A percentile compares a stretch with the other conserved stretches of the same genome.
These are phyloP conservation scores for Suillus spraguei DNA, from an alignment of 768 basidiomycete species.

Conservation along the genomic window DNA sequence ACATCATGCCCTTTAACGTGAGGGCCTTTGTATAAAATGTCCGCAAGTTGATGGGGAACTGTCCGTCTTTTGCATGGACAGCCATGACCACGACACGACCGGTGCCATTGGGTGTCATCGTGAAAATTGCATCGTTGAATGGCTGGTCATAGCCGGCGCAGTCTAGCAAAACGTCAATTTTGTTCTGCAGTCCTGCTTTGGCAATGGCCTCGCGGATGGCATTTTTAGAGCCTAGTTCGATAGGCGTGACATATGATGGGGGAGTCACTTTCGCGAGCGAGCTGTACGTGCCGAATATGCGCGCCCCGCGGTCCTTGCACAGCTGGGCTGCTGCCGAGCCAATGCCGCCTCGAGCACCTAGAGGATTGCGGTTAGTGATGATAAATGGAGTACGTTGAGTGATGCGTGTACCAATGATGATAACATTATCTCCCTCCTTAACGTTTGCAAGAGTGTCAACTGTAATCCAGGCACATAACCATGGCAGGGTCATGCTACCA, in stretches of 20 bases:
- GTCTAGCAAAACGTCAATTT: slow-evolving; percentile 36
- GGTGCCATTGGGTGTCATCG: slow-evolving; percentile 34
- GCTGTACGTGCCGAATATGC: slow-evolving; percentile 37
- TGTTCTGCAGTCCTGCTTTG: slow-evolving; percentile 27
- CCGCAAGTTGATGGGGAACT: slow-evolving; percentile 34
- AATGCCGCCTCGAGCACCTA: slow-evolving; percentile 38
- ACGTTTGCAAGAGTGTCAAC: slow-evolving; percentile 36
- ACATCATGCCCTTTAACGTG: slow-evolving; percentile 35
- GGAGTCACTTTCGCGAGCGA: slow-evolving; percentile 27
- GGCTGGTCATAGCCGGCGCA: slow-evolving; percentile 36
- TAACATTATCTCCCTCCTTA: slow-evolving; percentile 34
- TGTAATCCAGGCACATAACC: slow-evolving; percentile 41
- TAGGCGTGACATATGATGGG: slow-evolving; percentile 34
- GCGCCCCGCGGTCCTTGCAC: slow-evolving; percentile 33
- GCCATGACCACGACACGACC: slow-evolving; percentile 39
- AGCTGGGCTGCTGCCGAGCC: slow-evolving; percentile 37
- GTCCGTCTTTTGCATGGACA: slow-evolving; percentile 33
- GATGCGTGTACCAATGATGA: slow-evolving; percentile 31
- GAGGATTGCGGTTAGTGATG: background rate
- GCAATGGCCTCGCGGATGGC: slow-evolving; percentile 35
- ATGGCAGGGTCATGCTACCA: slow-evolving; percentile 36
- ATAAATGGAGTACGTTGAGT: no score
- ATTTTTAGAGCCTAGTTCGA: slow-evolving; percentile 31
- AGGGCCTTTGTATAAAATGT: slow-evolving; percentile 33
- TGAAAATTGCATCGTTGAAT: slow-evolving; percentile 36